Evolutionary conservation across 164 flowering plant genomes (phyloP), one percentile per base, ranked within the genome.

Genomic region (Nymphaea colorata): DNA sequence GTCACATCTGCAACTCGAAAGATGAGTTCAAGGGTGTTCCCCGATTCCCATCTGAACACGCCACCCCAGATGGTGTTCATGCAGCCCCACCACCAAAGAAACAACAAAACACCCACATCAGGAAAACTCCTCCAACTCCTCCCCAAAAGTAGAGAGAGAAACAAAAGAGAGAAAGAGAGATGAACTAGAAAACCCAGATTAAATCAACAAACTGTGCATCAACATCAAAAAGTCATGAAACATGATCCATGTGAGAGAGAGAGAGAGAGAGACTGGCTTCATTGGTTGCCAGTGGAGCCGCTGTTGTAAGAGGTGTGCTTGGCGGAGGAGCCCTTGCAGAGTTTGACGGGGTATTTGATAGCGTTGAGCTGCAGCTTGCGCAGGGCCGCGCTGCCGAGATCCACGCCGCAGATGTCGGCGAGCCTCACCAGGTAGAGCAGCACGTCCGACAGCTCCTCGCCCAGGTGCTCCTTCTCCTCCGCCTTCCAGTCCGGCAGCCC

Each of bases 361-460:
- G 82, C 82, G 57, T 84, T 84, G 63, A 78, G 77, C 41, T 74
- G 64, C 2, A 83, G 68, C 72, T 84, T 84, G 0, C 74, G 67
- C 2, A 82, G 69, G 42, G 82, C 87, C 2, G 87, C 85, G 61
- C 73, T 71, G 67, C 83, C 87, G 53, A 84, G 83, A 74, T 84
- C 84, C 43, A 84, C 72, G 25, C 82, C 87, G 72, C 85, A 84
- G 55, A 82, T 76, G 75, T 79, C 82, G 15, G 85, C 82, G 3
- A 84, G 77, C 41, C 76, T 79, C 59, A 84, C 71, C 3, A 84
- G 73, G 66, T 84, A 84, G 64, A 82, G 81, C 5, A 84, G 61
- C 42, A 84, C 87, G 71, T 84, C 85, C 0, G 85, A 82, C 44
- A 84, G 77, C 79, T 84, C 87, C 42, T 82, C 85, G 14, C 79